Evolutionary conservation across 2,329 filamentous ascomycete species (phyloP), one percentile per base, ranked within the genome.

Genomic region (Epichloe bromicola): DNA sequence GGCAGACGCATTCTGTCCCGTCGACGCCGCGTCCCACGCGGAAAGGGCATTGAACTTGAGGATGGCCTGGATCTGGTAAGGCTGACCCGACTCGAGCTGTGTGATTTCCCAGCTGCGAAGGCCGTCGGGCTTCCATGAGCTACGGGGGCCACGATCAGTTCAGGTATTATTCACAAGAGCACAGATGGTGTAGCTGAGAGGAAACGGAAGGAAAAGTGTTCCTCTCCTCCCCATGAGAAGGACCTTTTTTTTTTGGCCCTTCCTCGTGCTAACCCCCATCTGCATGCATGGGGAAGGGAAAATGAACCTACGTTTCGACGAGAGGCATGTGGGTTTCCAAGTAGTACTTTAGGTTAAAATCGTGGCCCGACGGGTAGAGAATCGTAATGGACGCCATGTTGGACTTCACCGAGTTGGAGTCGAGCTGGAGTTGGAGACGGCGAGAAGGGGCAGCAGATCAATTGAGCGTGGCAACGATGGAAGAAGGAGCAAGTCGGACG

Each of bases 301-400:
- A 17, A n/a, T 23, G 46, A 2, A 58, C 58, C 49, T 49, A 61
- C 60, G 52, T 41, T 26, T 49, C 34, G 8, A 57, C 58, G 11
- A 62, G 56, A 48, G 60, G 58, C 60, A 62, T 61, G 40, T 62
- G 60, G 33, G 49, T 59, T 43, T 57, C 54, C 7, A 61, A 30
- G 45, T 62, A 62, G 42, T 62, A 62, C 17, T 60, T 53, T 38
- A 57, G 50, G 54, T 62, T 57, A 41, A 62, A 62, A 15, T 56
- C 48, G 14, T 54, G 53, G 47, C 60, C 60, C 30, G 60, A 60
- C 1, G 60, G 60, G 12, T 62, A 62, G 43, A 61, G 43, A 12
- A 62, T 59, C 11, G 59, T 53, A 3, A 60, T 53, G 42, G 58
- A 53, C 41, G 60, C 57, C 60, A 61, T 46, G 45, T 3, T 26